A percentile compares a stretch with the other conserved stretches of the same genome.
phyloP scores from a whole-genome alignment of 192 early-diverging fungal genomes.

The Backusella australiensis region DNA sequence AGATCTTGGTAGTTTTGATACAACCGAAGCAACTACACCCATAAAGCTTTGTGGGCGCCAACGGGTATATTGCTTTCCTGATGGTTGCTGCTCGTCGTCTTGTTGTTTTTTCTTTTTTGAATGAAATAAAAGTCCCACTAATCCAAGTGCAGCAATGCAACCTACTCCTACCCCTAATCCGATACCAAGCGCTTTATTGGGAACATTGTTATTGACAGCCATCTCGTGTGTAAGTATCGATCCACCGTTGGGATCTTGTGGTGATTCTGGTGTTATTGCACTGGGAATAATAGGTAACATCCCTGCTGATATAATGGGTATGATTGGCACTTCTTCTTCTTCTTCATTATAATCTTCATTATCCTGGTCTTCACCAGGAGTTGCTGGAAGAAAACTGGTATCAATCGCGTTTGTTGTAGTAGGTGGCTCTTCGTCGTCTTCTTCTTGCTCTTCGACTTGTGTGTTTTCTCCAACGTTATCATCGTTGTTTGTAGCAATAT shows the following conservation, averaged over 20 bases:
- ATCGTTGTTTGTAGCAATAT: neutral
- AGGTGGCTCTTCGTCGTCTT: neutral
- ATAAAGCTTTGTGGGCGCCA: conserved; percentile 38
- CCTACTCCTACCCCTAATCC: conserved; percentile 30
- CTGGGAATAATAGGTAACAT: neutral
- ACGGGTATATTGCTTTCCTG: conserved; percentile 18
- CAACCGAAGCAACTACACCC: conserved; percentile 30
- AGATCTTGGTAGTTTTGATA: conserved; percentile 23
- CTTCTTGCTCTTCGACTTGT: neutral
- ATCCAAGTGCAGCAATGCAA: conserved; percentile 31
- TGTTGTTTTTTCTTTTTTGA: conserved; percentile 15
- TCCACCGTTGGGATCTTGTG: neutral
- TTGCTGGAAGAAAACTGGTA: neutral
- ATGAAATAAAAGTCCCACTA: conserved; percentile 28
- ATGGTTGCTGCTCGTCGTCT: neutral
- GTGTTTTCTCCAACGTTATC: neutral
- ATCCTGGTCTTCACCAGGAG: neutral
- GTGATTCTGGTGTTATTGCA: neutral
- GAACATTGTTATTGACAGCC: conserved; percentile 5
- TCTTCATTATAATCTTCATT: neutral
- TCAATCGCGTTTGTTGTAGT: neutral
- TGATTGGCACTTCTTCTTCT: neutral
- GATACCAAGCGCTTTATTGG: conserved; percentile 29
- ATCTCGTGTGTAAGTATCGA: neutral
- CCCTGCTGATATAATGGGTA: neutral